Evolutionary conservation across 805 yeast genomes (phyloP).

Genomic region (Schizosaccharomyces lindneri): DNA sequence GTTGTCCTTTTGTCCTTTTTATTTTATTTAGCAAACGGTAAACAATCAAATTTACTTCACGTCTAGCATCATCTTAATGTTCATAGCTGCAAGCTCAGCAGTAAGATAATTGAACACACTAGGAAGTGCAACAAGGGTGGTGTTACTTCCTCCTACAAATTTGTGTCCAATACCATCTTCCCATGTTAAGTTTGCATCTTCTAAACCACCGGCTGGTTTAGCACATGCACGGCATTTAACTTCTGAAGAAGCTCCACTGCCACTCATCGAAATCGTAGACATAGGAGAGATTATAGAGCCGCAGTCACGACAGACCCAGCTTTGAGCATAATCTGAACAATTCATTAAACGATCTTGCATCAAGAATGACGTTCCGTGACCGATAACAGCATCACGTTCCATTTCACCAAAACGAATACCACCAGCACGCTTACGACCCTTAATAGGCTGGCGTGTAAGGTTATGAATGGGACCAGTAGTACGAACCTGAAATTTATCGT

Average conservation of each 20-base stretch:
- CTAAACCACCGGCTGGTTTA: conserved; percentile 22
- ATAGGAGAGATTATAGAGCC: conserved; percentile 82
- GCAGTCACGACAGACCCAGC: conserved; percentile 73
- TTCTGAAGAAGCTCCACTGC: conserved; percentile 25
- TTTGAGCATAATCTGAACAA: conserved; percentile 85
- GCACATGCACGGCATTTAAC: conserved; percentile 86
- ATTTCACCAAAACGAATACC: conserved; percentile 99
- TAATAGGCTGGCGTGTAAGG: conserved; percentile 96
- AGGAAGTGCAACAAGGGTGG: conserved; percentile 92
- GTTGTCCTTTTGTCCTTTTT: no score
- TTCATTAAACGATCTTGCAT: conserved; percentile 84
- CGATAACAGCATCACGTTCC: conserved; percentile 98
- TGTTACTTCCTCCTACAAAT: conserved; percentile 74
- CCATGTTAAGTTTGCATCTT: conserved; percentile 50
- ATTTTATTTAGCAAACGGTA: not conserved
- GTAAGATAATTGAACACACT: conserved; percentile 87
- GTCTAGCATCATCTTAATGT: conserved; percentile 74
- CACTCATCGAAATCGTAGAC: conserved; percentile 73
- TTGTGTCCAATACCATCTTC: conserved; percentile 90
- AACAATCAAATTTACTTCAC: conserved; percentile 16
- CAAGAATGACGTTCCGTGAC: conserved; percentile 90
- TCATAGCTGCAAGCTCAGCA: conserved; percentile 92
- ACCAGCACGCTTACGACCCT: conserved; percentile 95
- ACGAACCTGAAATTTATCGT: conserved; percentile 97
- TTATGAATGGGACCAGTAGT: conserved; percentile 96